Evolutionary conservation across 768 basidiomycete species (phyloP).

Genomic region (Agaricus subrufescens): DNA sequence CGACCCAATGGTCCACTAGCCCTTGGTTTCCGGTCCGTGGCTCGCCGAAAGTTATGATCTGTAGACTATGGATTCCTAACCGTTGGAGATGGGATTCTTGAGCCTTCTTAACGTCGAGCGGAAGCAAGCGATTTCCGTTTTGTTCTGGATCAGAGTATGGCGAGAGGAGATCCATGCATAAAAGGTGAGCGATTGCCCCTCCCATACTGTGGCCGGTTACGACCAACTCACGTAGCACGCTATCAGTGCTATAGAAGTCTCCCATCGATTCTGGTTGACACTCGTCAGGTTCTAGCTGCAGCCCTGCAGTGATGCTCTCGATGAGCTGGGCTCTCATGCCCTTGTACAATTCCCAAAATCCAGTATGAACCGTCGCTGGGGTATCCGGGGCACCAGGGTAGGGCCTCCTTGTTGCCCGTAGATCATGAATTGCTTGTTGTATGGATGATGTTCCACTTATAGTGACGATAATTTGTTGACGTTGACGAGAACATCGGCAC

Average conservation of each 20-base stretch:
- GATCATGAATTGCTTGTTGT: constrained; percentile 42
- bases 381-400: constrained; percentile 35
- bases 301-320: constrained; percentile 31
- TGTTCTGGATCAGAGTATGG: neutral
- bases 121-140: too few species aligned
- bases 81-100: constrained; percentile 16
- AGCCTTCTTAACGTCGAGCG: too few species aligned
- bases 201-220: constrained; percentile 60
- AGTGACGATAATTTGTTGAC: constrained; percentile 45
- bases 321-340: constrained; percentile 32
- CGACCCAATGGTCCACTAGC: constrained; percentile 38
- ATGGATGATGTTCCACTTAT: constrained; percentile 45
- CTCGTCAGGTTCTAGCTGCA: constrained; percentile 15
- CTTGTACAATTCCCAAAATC: constrained; percentile 50
- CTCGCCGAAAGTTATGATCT: constrained; percentile 45
- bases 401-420: constrained; percentile 31
- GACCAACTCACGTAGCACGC: constrained; percentile 34
- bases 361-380: constrained; percentile 37
- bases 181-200: constrained; percentile 45
- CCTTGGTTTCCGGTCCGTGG: constrained; percentile 44
- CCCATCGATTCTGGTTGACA: neutral
- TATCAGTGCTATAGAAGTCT: neutral
- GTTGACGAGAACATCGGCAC: constrained; percentile 27
- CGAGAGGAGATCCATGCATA: constrained; percentile 42
- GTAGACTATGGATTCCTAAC: constrained; percentile 25